Evolutionary conservation across 2,329 filamentous ascomycete species (phyloP).

Genomic region (Diaporthe sp.): DNA sequence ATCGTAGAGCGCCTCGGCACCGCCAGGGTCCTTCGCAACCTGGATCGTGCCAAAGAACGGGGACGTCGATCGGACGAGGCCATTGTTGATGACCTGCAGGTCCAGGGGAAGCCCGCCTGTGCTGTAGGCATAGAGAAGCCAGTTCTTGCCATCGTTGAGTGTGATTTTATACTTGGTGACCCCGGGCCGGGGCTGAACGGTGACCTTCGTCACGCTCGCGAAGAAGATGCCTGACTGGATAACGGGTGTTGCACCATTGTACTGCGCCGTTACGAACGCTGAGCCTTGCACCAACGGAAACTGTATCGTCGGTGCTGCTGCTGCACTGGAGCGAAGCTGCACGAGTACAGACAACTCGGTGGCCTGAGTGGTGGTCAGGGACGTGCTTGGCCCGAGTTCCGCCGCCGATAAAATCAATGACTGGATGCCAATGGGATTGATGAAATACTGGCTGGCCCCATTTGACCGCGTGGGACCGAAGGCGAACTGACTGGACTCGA

Average conservation of each 20-base stretch:
- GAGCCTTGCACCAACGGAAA: constrained; percentile 93
- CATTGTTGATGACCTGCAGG: constrained; percentile 77
- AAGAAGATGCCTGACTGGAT: constrained; percentile 84
- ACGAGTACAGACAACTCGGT: constrained; percentile 76
- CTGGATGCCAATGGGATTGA: constrained; percentile 86
- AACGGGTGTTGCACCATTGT: constrained; percentile 77
- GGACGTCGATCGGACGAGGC: constrained; percentile 73
- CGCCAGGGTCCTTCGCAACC: constrained; percentile 80
- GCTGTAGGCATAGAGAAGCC: constrained; percentile 84
- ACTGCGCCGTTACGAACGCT: constrained; percentile 86
- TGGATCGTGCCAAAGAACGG: constrained; percentile 86
- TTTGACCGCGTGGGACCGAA: constrained; percentile 72
- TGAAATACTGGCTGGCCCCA: constrained; percentile 78
- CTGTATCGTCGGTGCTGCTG: constrained; percentile 72
- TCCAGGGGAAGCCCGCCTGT: constrained; percentile 72
- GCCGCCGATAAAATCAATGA: constrained; percentile 84
- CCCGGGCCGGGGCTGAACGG: constrained; percentile 70
- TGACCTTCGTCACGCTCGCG: constrained; percentile 72
- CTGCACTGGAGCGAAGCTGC: constrained; percentile 71
- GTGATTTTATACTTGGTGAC: constrained; percentile 82
- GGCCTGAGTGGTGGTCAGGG: constrained; percentile 66
- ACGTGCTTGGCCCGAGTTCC: constrained; percentile 76
- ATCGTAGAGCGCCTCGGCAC: constrained; percentile 80
- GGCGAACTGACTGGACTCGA: constrained; percentile 76
- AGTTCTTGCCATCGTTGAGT: constrained; percentile 79